These are phyloP conservation scores for Hymenoscyphus fraxineus DNA, from an alignment of 2,329 filamentous ascomycete species.

Conservation along the genomic window DNA sequence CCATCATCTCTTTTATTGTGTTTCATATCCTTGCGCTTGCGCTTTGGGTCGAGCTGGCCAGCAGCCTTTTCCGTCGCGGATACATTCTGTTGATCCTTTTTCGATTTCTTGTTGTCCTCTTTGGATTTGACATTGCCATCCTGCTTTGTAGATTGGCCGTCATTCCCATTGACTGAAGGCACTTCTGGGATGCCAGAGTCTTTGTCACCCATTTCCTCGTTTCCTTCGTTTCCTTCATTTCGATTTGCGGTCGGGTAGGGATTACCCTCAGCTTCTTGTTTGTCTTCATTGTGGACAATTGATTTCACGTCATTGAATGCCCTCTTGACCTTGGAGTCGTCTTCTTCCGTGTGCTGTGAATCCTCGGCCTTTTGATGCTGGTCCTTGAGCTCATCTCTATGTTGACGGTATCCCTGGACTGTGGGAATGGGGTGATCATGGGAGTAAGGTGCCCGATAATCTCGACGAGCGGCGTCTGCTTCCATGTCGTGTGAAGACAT, in stretches of 20 bases:
- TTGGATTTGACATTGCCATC: neutral
- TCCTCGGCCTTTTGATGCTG: slow-evolving; percentile 22
- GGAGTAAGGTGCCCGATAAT: slow-evolving; percentile 28
- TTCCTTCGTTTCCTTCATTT: slow-evolving; percentile 16
- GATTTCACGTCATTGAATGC: slow-evolving; percentile 24
- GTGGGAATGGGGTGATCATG: slow-evolving; percentile 28
- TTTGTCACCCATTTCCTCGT: slow-evolving; percentile 13
- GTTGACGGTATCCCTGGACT: slow-evolving; percentile 27
- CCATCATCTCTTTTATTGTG: slow-evolving; percentile 24
- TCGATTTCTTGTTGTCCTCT: neutral
- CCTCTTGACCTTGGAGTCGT: slow-evolving; percentile 25
- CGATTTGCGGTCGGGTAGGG: slow-evolving; percentile 27
- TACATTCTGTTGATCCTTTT: neutral
- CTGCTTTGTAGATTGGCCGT: slow-evolving; percentile 6
- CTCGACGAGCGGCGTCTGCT: slow-evolving; percentile 24
- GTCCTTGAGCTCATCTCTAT: slow-evolving; percentile 23
- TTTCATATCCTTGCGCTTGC: slow-evolving; percentile 30
- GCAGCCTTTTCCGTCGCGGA: slow-evolving; percentile 27
- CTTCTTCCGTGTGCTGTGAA: slow-evolving; percentile 27
- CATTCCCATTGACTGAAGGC: slow-evolving; percentile 8
- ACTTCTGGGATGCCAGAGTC: slow-evolving; percentile 21
- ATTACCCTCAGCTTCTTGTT: slow-evolving; percentile 19
- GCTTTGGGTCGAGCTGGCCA: slow-evolving; percentile 23
- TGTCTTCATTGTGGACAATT: slow-evolving; percentile 27
- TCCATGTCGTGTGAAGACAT: slow-evolving; percentile 21